These are phyloP conservation scores for Penicillium sclerotiorum DNA, from an alignment of 2,329 filamentous ascomycete species.

Conservation along the genomic window DNA sequence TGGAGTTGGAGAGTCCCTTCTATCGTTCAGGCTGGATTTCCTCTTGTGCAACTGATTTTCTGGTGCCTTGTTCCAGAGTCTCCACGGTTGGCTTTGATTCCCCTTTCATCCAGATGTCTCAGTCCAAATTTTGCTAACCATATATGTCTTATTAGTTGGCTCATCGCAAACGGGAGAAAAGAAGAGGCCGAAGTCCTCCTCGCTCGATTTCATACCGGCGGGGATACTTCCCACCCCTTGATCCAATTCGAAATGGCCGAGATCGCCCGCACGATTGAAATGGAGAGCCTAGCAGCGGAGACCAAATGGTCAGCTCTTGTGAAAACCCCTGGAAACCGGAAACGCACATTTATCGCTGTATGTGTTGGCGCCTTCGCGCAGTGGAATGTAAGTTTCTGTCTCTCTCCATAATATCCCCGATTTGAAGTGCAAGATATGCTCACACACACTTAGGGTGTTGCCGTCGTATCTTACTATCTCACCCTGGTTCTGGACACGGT, in stretches of 20 bases:
- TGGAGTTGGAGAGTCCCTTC: constrained; percentile 33
- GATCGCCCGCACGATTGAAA: constrained; percentile 24
- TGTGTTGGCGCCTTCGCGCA: constrained; percentile 23
- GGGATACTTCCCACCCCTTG: constrained; percentile 18
- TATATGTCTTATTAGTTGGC: constrained; percentile 27
- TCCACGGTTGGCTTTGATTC: constrained; percentile 16
- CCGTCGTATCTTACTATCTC: constrained; percentile 44
- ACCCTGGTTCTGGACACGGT: constrained; percentile 40
- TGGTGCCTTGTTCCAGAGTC: constrained; percentile 25
- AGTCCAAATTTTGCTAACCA: too few relatives aligned
- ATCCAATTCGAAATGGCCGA: constrained; percentile 30
- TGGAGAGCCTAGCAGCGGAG: constrained; percentile 18
- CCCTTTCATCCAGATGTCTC: too few relatives aligned
- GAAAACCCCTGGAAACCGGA: constrained; percentile 26
- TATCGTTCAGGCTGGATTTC: constrained; percentile 21
- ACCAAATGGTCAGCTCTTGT: constrained; percentile 18
- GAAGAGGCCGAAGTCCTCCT: constrained; percentile 25
- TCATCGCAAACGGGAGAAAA: constrained; percentile 24
- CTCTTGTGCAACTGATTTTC: constrained; percentile 23
- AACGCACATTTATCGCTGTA: constrained; percentile 30
- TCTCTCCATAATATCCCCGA: too few relatives aligned
- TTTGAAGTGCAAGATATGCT: too few relatives aligned
- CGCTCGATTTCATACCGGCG: constrained; percentile 23
- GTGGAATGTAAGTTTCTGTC: constrained; percentile 26
- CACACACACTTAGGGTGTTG: constrained; percentile 22